Conservation (phyloP, 768 basidiomycete genomes). For the Phlebiopsis flavidoalba region DNA sequence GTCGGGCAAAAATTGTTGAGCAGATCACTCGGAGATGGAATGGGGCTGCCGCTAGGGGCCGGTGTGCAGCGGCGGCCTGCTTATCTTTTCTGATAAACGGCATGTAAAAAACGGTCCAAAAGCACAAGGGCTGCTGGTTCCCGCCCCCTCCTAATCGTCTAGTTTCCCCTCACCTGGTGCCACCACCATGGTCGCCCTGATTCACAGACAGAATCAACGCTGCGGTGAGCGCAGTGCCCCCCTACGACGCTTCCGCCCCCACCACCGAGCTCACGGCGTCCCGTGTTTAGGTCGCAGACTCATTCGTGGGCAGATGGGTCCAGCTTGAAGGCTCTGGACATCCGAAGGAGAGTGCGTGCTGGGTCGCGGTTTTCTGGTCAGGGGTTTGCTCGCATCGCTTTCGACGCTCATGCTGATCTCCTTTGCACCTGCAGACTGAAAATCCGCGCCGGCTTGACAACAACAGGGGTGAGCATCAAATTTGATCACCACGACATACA, state of each 20-base stretch:
- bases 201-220: constrained; percentile 23
- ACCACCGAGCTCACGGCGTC: not conserved
- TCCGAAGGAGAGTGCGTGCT: constrained; percentile 23
- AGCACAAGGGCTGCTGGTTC: not conserved
- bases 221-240: constrained; percentile 7
- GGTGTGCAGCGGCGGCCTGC: not conserved
- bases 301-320: constrained; percentile 28
- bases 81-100: not conserved
- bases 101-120: not conserved
- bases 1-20: not conserved
- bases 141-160: not conserved
- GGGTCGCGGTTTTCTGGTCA: constrained; percentile 30
- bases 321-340: constrained; percentile 30
- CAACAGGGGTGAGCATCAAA: constrained; percentile 64
- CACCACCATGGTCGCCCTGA: constrained; percentile 17
- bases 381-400: constrained; percentile 5
- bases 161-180: not conserved
- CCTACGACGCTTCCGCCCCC: not conserved
- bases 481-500: not conserved
- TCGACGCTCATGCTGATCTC: not conserved
- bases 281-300: constrained; percentile 23
- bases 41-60: not conserved
- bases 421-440: constrained; percentile 49
- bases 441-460: constrained; percentile 73
- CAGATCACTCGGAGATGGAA: not conserved